A percentile compares a stretch with the other conserved stretches of the same genome.
Conservation (phyloP, 768 basidiomycete genomes). For the Suillus weaverae region DNA sequence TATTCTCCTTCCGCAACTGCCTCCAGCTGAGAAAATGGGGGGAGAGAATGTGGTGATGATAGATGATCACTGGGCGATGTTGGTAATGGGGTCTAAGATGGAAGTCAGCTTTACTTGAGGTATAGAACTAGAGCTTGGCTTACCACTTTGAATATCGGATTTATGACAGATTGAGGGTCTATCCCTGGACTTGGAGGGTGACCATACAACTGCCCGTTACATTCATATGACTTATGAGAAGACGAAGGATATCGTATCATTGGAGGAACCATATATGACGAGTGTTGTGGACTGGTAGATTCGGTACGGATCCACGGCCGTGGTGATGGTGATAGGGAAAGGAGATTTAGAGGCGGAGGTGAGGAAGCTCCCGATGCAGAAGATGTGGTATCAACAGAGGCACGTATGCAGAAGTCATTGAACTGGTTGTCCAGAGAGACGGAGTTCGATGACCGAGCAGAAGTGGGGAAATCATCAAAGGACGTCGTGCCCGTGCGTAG, state of each 20-base stretch:
- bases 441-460: constrained; percentile 78
- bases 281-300: constrained; percentile 33
- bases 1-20: constrained; percentile 80
- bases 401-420: constrained; percentile 72
- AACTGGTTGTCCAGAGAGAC: constrained; percentile 76
- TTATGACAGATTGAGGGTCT: constrained; percentile 68
- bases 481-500: constrained; percentile 56
- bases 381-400: constrained; percentile 61
- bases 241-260: constrained; percentile 40
- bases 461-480: constrained; percentile 70
- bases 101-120: constrained; percentile 11
- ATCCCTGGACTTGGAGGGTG: constrained; percentile 62
- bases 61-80: constrained; percentile 39
- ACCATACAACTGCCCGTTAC: constrained; percentile 49
- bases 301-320: constrained; percentile 55
- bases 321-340: constrained; percentile 68
- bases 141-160: constrained; percentile 91
- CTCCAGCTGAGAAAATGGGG: constrained; percentile 79
- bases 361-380: constrained; percentile 65
- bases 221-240: constrained; percentile 47
- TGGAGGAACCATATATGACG: constrained; percentile 37
- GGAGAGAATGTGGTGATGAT: constrained; percentile 52
- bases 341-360: constrained; percentile 72
- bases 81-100: constrained; percentile 53
- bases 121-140: constrained; percentile 34